Percentiles rank a stretch among this genome's conserved stretches.
Evolutionary conservation across 331 rosid genomes (phyloP).

Genomic region (Arachis monticola): DNA sequence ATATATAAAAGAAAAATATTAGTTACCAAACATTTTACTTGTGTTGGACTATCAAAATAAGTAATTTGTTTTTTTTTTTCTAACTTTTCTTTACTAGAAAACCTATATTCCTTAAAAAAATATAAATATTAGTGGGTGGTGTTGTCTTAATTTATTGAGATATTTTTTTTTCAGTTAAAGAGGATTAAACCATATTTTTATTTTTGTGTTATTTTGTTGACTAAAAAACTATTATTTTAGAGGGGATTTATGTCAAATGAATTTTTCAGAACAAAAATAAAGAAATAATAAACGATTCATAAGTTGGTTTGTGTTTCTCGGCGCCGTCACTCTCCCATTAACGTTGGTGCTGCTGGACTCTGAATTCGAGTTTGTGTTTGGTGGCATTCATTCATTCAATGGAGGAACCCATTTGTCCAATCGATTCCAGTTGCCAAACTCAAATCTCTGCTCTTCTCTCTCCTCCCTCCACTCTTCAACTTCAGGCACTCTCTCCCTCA

Average conservation of each 20-base stretch:
- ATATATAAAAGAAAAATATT: too few species aligned
- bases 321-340: slow-evolving; percentile 24
- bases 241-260: background rate
- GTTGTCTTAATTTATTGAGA: too few species aligned
- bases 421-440: slow-evolving; percentile 46
- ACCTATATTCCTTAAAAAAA: too few species aligned
- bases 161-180: too few species aligned
- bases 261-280: too few species aligned
- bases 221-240: background rate
- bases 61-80: too few species aligned
- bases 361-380: background rate
- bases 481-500: slow-evolving; percentile 56
- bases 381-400: slow-evolving; percentile 28
- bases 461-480: slow-evolving; percentile 60
- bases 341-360: background rate
- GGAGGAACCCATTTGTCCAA: slow-evolving; percentile 71
- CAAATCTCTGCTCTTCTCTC: slow-evolving; percentile 67
- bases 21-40: too few species aligned
- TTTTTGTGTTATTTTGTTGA: too few species aligned
- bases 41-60: too few species aligned
- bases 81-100: too few species aligned
- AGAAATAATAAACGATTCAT: background rate
- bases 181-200: too few species aligned
- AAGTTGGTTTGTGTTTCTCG: background rate
- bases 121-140: too few species aligned